phyloP scores from a whole-genome alignment of 257 asterid species.

The Gentiana dahurica region DNA sequence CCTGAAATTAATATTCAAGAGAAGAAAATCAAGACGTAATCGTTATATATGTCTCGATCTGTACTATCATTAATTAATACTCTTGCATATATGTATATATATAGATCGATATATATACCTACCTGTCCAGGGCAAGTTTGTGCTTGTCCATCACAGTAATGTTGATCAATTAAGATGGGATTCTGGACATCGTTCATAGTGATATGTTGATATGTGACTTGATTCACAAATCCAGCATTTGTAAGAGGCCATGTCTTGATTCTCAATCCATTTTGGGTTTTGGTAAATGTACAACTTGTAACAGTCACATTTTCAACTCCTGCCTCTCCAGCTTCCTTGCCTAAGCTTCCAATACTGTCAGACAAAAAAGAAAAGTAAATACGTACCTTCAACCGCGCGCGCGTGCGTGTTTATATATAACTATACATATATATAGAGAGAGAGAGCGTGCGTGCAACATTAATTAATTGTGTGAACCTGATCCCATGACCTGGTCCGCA shows the following conservation, averaged over 20 bases:
- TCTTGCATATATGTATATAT: too few species aligned
- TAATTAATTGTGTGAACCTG: background rate
- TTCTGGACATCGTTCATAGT: slow-evolving; percentile 31
- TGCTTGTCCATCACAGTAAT: background rate
- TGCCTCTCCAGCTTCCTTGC: slow-evolving; percentile 14
- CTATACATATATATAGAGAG: too few species aligned
- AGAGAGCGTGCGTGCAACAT: too few species aligned
- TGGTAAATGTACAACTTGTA: slow-evolving; percentile 22
- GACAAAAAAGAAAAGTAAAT: too few species aligned
- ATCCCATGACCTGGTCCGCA: slow-evolving; percentile 5
- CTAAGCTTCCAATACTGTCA: too few species aligned
- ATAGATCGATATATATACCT: background rate
- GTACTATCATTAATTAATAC: too few species aligned
- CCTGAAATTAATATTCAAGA: background rate
- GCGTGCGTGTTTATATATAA: too few species aligned
- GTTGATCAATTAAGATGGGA: slow-evolving; percentile 1
- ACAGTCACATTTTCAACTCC: slow-evolving; percentile 43
- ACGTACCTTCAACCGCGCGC: too few species aligned
- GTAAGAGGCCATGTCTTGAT: slow-evolving; percentile 53
- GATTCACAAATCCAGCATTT: slow-evolving; percentile 23
- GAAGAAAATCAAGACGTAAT: too few species aligned
- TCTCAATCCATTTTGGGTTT: slow-evolving; percentile 44
- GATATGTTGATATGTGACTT: slow-evolving; percentile 28
- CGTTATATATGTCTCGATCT: too few species aligned
- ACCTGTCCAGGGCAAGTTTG: background rate